Evolutionary conservation across 805 yeast species (phyloP), one percentile per base, ranked within the genome.

Genomic region (Saccharomycopsis capsularis): DNA sequence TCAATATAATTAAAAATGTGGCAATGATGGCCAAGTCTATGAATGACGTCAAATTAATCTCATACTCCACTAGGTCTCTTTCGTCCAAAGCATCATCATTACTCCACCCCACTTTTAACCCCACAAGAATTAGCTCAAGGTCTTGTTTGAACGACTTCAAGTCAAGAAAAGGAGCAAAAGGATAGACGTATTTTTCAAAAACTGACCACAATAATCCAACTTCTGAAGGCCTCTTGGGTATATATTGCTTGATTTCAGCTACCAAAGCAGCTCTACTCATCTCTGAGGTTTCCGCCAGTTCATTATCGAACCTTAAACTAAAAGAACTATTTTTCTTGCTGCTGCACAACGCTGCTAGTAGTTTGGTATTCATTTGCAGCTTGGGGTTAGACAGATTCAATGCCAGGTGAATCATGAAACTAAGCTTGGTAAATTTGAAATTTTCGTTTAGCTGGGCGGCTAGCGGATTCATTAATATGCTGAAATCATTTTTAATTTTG

Each of bases 161-260:
- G 29, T 50, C 42, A 18, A 50, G 15, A 16, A 42, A 25, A 11
- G 53, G 53, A 2, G 42, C 27, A 32, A 50, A 50, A 3, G 53
- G 53, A 38, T 50, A 43, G 16, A 50, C 35, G 38, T 24, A 47
- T 35, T 39, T 44, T 25, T 42, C 50, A 36, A 37, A 50, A 16
- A 27, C 29, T 11, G 27, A 13, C 51, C 50, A 50, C 2, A 50
- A 34, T 13, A 32, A 47, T 19, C 9, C 11, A 11, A 50, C 27
- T 29, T 15, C 36, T 4, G n/a, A 21, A 4, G 27, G 22, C 13
- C 37, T 30, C 25, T 29, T 24, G 4, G 48, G 53, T 35, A 50
- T 23, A 4, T 30, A 6, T 16, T 22, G 13, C 24, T 42, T 40
- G 23, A 50, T 40, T 21, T 50, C 42, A 4, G 4, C 3, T 4